Conservation (phyloP, 768 basidiomycete species). For the Lentinula detonsa region DNA sequence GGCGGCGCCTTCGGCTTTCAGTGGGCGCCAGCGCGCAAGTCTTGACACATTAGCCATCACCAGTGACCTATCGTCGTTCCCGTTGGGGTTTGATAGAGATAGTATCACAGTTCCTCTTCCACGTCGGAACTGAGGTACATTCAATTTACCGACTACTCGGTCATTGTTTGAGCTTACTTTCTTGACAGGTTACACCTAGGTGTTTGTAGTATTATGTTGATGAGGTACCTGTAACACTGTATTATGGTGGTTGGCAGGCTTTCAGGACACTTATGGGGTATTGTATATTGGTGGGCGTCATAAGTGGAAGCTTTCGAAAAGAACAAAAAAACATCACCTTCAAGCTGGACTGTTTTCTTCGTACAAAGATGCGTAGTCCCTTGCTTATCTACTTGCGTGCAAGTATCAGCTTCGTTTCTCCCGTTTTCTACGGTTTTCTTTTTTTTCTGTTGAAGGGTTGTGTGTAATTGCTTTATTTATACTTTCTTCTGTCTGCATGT, state of each 20-base stretch:
- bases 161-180: background rate
- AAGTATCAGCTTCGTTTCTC: background rate
- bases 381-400: slow-evolving; percentile 7
- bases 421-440: background rate
- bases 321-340: background rate
- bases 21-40: slow-evolving; percentile 66
- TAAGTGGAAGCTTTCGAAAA: background rate
- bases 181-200: background rate
- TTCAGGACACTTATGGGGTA: slow-evolving; percentile 2
- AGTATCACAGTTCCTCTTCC: slow-evolving; percentile 23
- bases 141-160: background rate
- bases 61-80: slow-evolving; percentile 78
- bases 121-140: slow-evolving; percentile 12
- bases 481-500: background rate
- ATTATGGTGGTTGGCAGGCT: slow-evolving; percentile 6
- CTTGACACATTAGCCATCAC: slow-evolving; percentile 82
- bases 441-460: slow-evolving; percentile 2
- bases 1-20: slow-evolving; percentile 29
- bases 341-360: background rate
- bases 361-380: background rate
- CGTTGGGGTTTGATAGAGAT: slow-evolving; percentile 64
- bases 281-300: no score
- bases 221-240: slow-evolving; percentile 5
- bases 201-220: background rate
- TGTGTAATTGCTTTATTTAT: slow-evolving; percentile 10